phyloP scores from a whole-genome alignment of 2,329 filamentous ascomycete genomes.

The Fusarium sp. region DNA sequence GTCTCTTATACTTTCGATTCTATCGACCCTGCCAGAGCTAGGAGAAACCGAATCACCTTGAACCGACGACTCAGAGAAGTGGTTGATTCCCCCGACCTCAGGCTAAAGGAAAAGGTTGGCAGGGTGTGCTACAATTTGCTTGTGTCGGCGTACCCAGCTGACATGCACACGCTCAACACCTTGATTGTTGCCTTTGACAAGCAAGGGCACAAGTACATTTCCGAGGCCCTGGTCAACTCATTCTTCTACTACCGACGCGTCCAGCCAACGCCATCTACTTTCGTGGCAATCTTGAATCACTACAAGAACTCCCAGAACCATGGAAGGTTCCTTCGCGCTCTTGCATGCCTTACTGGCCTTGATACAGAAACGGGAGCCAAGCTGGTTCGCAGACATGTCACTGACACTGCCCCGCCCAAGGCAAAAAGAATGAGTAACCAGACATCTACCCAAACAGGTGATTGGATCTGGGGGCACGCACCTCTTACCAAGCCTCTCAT shows the following conservation, averaged over 20 bases:
- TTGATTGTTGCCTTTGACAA: slow-evolving; percentile 75
- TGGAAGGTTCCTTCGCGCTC: slow-evolving; percentile 56
- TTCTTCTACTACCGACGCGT: slow-evolving; percentile 59
- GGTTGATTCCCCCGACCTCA: slow-evolving; percentile 38
- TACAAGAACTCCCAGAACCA: slow-evolving; percentile 57
- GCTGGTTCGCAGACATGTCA: slow-evolving; percentile 50
- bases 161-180: slow-evolving; percentile 77
- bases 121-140: slow-evolving; percentile 75
- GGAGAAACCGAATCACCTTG: slow-evolving; percentile 40
- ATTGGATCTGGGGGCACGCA: slow-evolving; percentile 56
- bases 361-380: slow-evolving; percentile 55
- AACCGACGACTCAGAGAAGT: slow-evolving; percentile 49
- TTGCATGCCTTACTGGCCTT: slow-evolving; percentile 60
- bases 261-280: slow-evolving; percentile 61
- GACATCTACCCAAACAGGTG: slow-evolving; percentile 43
- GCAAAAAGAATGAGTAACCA: slow-evolving; percentile 47
- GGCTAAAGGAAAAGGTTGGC: slow-evolving; percentile 51
- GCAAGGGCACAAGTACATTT: slow-evolving; percentile 61
- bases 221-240: slow-evolving; percentile 64
- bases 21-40: slow-evolving; percentile 43
- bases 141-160: slow-evolving; percentile 69
- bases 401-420: slow-evolving; percentile 45
- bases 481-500: slow-evolving; percentile 54
- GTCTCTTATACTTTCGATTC: slow-evolving; percentile 45
- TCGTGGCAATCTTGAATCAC: slow-evolving; percentile 63